Percentiles rank a stretch among this genome's conserved stretches.
These are phyloP conservation scores for Saturnispora diversa DNA, from an alignment of 805 yeast genomes.

Conservation along the genomic window DNA sequence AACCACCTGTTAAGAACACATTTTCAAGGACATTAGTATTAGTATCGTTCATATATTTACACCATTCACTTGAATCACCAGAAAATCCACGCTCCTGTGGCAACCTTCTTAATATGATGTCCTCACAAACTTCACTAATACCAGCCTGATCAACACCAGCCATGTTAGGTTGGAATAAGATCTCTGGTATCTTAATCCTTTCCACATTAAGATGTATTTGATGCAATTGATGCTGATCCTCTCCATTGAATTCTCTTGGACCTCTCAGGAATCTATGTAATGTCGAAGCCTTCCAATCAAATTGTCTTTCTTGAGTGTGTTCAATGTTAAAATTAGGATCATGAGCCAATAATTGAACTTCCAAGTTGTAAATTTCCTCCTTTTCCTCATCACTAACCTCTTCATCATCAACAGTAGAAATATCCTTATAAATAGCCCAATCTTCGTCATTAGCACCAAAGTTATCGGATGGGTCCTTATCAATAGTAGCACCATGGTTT, in stretches of 20 bases:
- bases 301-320: conserved; percentile 72
- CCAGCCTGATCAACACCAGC: conserved; percentile 97
- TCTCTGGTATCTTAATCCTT: conserved; percentile 86
- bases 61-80: conserved; percentile 34
- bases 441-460: conserved; percentile 95
- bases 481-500: conserved; percentile 57
- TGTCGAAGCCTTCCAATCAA: conserved; percentile 75
- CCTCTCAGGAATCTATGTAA: conserved; percentile 86
- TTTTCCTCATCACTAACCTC: conserved; percentile 75
- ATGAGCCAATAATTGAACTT: conserved; percentile 64
- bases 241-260: conserved; percentile 77
- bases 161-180: conserved; percentile 83
- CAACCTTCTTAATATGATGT: conserved; percentile 52
- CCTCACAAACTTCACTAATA: conserved; percentile 66
- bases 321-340: conserved; percentile 85
- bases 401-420: conserved; percentile 65
- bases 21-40: conserved; percentile 45
- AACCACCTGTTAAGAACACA: conserved; percentile 83
- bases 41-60: conserved; percentile 18
- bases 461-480: conserved; percentile 86
- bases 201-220: conserved; percentile 89
- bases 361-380: conserved; percentile 50
- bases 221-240: conserved; percentile 76
- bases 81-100: conserved; percentile 43
- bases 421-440: conserved; percentile 86